Conservation (phyloP, 2,329 filamentous ascomycete species). For the Hypomyces perniciosus region DNA sequence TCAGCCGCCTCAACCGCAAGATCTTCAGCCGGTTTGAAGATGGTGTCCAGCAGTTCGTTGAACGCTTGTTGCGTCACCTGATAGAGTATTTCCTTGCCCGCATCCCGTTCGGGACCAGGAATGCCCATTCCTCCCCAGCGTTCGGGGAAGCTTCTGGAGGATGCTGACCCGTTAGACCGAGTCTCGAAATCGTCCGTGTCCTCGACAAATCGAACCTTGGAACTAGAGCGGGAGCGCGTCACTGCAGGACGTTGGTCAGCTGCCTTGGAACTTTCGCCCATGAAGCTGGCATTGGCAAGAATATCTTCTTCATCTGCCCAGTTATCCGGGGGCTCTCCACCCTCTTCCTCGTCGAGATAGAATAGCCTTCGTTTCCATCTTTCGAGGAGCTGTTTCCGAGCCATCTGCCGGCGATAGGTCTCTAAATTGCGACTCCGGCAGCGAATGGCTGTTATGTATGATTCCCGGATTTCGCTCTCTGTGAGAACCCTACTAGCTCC, state of each 20-base stretch:
- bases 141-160: slow-evolving; percentile 65
- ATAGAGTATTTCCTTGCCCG: slow-evolving; percentile 83
- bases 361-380: slow-evolving; percentile 74
- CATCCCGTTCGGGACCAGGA: slow-evolving; percentile 72
- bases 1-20: slow-evolving; percentile 61
- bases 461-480: slow-evolving; percentile 37
- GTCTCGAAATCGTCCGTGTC: slow-evolving; percentile 64
- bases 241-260: slow-evolving; percentile 25
- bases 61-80: slow-evolving; percentile 85
- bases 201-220: slow-evolving; percentile 72
- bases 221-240: slow-evolving; percentile 59
- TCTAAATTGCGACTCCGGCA: slow-evolving; percentile 32
- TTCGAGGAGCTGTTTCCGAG: slow-evolving; percentile 54
- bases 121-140: slow-evolving; percentile 74
- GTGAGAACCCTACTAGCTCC: slow-evolving; percentile 23
- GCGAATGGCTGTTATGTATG: slow-evolving; percentile 31
- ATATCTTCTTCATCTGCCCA: slow-evolving; percentile 59
- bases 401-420: slow-evolving; percentile 36
- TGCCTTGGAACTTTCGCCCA: slow-evolving; percentile 39
- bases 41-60: slow-evolving; percentile 81
- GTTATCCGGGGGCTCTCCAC: slow-evolving; percentile 55
- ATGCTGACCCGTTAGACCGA: slow-evolving; percentile 65
- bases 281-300: slow-evolving; percentile 29
- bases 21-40: slow-evolving; percentile 80
- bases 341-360: slow-evolving; percentile 82